These are phyloP conservation scores for Elongisporangium prolatum DNA, from an alignment of 352 stramenopile genomes.

Conservation along the genomic window DNA sequence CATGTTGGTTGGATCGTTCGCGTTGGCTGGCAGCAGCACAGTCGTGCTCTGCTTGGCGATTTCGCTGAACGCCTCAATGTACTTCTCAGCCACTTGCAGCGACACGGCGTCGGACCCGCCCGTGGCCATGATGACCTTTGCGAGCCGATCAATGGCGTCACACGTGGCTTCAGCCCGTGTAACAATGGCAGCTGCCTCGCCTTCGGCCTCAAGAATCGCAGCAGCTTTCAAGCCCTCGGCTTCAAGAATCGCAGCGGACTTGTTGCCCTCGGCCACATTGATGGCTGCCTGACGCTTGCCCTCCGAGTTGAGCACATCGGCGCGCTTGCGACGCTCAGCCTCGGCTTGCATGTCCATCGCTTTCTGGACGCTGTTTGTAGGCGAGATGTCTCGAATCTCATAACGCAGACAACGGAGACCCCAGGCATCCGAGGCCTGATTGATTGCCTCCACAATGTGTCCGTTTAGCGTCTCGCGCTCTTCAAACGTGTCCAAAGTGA, in stretches of 20 bases:
- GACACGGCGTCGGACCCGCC: slow-evolving; percentile 79
- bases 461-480: slow-evolving; percentile 90
- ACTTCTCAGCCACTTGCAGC: slow-evolving; percentile 89
- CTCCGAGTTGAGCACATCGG: slow-evolving; percentile 90
- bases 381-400: slow-evolving; percentile 89
- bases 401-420: slow-evolving; percentile 90
- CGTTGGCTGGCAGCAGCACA: slow-evolving; percentile 73
- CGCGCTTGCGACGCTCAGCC: slow-evolving; percentile 88
- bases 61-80: slow-evolving; percentile 88
- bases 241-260: slow-evolving; percentile 79
- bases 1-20: slow-evolving; percentile 85
- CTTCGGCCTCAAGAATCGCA: slow-evolving; percentile 82
- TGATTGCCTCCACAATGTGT: slow-evolving; percentile 90
- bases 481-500: slow-evolving; percentile 93
- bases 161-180: slow-evolving; percentile 78
- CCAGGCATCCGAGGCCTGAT: slow-evolving; percentile 87
- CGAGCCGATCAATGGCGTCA: slow-evolving; percentile 75
- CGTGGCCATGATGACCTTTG: slow-evolving; percentile 51
- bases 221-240: slow-evolving; percentile 45
- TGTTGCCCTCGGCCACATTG: slow-evolving; percentile 90
- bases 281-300: slow-evolving; percentile 86
- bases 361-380: slow-evolving; percentile 78
- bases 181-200: slow-evolving; percentile 81
- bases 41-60: slow-evolving; percentile 89
- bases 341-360: slow-evolving; percentile 93